Evolutionary conservation across 345 rosid species (phyloP), one percentile per base, ranked within the genome.

Genomic region (Eucalyptus viminalis): DNA sequence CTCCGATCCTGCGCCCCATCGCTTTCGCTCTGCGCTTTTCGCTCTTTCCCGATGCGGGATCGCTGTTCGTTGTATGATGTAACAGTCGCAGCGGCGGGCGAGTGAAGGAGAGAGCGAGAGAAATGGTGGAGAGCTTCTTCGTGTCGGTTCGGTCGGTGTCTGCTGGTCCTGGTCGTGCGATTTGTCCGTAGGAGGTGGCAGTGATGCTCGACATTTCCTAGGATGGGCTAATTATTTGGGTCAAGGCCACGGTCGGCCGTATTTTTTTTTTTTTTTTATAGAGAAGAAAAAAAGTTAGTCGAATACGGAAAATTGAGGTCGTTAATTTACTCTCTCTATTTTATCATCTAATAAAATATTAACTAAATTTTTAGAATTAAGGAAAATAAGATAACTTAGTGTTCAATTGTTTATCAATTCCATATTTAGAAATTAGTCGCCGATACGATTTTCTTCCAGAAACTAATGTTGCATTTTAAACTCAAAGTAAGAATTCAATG

Each of bases 1-100:
- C 88, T 92, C 91, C 92, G 91, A 90, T 92, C 86, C 92, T 89
- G 92, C 87, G 88, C 87, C 92, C 97, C 97, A 94, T 94, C 85
- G 65, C 29, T 24, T 81, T 86, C 65, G 47, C 88, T 86, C 34
- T 51, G 6, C 44, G 31, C 87, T 13, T 49, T 47, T 51, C 37
- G 81, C n/a, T 24, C 49, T 56, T 87, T 54, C 76, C 76, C 22
- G 86, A 86, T 86, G 58, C 45, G 27, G 65, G 3, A 60, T 53
- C 10, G 58, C 69, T 17, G 17, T 34, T 51, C 58, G 62, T 56
- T 5, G 62, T 56, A 13, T 29, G 24, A 44, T 49, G 51, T 49
- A 49, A 49, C 51, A 49, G 51, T 49, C 51, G 51, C 51, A 49
- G 51, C 51, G 51, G 17, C 51, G 51, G 51, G 51, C 51, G 51